Base-by-base conservation (phyloP, 1,139 yeast genomes). In the Saccharomycopsis hybrid region DNA sequence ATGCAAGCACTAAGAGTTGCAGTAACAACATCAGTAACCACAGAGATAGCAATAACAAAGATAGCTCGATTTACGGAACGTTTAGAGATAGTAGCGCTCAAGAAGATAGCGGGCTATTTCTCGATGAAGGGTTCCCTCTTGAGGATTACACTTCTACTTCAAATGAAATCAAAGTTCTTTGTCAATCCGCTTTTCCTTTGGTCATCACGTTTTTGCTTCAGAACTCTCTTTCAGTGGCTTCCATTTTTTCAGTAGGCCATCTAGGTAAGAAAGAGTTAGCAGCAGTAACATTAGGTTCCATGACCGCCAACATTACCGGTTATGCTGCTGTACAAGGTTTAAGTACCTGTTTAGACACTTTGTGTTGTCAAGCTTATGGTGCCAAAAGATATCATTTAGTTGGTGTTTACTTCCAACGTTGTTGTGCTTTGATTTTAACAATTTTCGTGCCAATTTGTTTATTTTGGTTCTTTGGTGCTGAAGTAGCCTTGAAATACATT, bases 171-270 rank as follows among this genome's bases (percentile, higher is more conserved):
- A 59, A 58, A 39, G 64, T 63, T 8, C 56, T 69, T 32, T 50
- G 60, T 1, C 57, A 57, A 39, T 67, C 65, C 52, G 70, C 92
- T 0, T 56, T 79, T 5, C 95, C 95, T 0, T 66, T 85, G 56
- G 73, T 83, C 3, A 69, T 85, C 46, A 86, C 96, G 0, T 87
- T 87, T 60, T 64, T 86, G 39, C 69, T 89, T 46, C 96, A 88
- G 63, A 85, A 85, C 64, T 85, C 95, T 1, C 71, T 88, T 52
- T 83, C 92, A 0, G 85, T 87, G 48, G 90, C 95, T 0, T 83
- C 94, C 0, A 86, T 88, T 28, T 85, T 86, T 61, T 78, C 85
- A 7, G 95, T 85, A 9, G 95, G 96, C 5, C 83, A 85, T 60
- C 68, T 87, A 50, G 96, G 96, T n/a, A 79, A 84, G 49, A 73